Base-by-base conservation (phyloP, 2,329 filamentous ascomycete species). In the Cladosporium oxysporum region DNA sequence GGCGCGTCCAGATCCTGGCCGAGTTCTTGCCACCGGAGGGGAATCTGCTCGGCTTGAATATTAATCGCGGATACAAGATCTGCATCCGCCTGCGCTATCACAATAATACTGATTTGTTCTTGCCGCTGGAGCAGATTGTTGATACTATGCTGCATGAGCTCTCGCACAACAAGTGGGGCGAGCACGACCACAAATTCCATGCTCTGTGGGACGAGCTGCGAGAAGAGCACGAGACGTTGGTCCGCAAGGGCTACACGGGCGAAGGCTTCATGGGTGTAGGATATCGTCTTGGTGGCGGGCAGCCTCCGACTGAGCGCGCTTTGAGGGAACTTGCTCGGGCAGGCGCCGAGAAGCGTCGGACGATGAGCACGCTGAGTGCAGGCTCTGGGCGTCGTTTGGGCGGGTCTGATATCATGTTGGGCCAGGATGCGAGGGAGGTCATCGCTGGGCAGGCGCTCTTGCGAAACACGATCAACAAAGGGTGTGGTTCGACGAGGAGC, bases 141-240 rank as follows among this genome's bases (percentile, higher is more conserved):
- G 93, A 97, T 77, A 98, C 94, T 0, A 91, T 98, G 88, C 87
- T 98, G 23, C 94, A 98, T 76, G 94, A 98, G 82, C 86, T 98
- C 2, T 89, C 88, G n/a, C 94, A 98, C 74, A 97, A 91, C 70
- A 86, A 92, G 12, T 88, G 90, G 77, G 92, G 92, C 0, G 91
- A 91, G 1, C 94, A 98, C 76, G 88, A 97, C 74, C 84, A 83
- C 57, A 85, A 90, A 41, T 98, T 98, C 74, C 88, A 97, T 71
- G 88, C 88, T 0, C 82, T 97, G 5, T 97, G 93, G 92, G 90
- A 97, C 71, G 90, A 96, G 75, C 85, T 97, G 5, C 88, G 94
- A 23, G 91, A 94, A 66, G 93, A 97, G 78, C 61, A 63, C 12
- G 87, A 93, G 72, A 87, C 88, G 2, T 84, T 97, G 7, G 75